Base-by-base conservation (phyloP, 352 stramenopile species). In the Thraustotheca clavata region DNA sequence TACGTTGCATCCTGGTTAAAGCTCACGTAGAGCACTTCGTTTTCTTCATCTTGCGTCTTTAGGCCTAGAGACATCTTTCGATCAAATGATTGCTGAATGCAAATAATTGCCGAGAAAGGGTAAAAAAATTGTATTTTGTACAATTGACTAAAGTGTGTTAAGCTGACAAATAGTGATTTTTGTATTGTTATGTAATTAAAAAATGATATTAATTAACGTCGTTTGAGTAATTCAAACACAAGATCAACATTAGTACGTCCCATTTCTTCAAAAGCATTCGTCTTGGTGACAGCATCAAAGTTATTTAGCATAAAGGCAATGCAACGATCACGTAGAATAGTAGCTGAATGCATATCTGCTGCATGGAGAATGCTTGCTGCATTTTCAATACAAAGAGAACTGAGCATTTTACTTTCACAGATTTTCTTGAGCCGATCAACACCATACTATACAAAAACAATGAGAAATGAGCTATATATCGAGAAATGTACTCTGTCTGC, bases 231-330 rank as follows among this genome's bases (percentile, higher is more conserved):
- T 73, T 98, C 95, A 74, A 98, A 98, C 18, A 99, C 94, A 26
- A 99, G 80, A 54, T 99, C 96, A 60, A 99, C 95, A 74, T 99
- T 99, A 60, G 79, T 97, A 59, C 95, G 76, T 22, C 95, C 95
- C 96, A 99, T 99, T 70, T 99, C 94, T 80, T 98, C 95, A 77
- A 99, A 99, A n/a, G 88, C 76, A 29, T 80, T 66, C 11, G 92
- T 98, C 77, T 98, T 98, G 20, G 91, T 98, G 18, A 98, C 89
- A 18, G 82, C 81, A 76, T 99, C 96, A 73, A 99, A 99, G 80
- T 99, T 96, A 47, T 92, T 86, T 32, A 99, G 73, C 70, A 99
- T 98, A 72, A 98, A 99, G 33, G 91, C 88, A 60, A 98, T 88
- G 63, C 92, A 97, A 70, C 98, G 97, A 62, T 94, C 80, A 65